Percentiles rank a stretch among this genome's conserved stretches.
phyloP scores from a whole-genome alignment of 495 filamentous ascomycete species.

The Trichoderma orchidacearum region DNA sequence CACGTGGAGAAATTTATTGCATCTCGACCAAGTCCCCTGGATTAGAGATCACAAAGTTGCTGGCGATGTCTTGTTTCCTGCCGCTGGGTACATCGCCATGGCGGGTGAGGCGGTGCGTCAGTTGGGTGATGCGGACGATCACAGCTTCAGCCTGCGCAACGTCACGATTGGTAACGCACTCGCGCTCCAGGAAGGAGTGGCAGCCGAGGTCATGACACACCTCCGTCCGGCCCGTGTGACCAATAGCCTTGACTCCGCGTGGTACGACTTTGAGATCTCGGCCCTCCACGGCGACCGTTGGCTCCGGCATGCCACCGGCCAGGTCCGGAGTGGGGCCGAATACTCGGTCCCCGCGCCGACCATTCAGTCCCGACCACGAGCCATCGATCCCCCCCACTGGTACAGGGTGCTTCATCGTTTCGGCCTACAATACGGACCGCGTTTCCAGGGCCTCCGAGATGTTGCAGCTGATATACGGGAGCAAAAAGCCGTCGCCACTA shows the following conservation, averaged over 20 bases:
- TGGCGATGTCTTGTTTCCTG: constrained; percentile 30
- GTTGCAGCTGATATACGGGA: constrained; percentile 13
- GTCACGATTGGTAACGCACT: constrained; percentile 20
- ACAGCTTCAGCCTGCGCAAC: constrained; percentile 19
- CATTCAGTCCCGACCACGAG: constrained; percentile 2
- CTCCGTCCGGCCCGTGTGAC: constrained; percentile 19
- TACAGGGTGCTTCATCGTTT: constrained; percentile 8
- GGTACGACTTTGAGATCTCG: constrained; percentile 31
- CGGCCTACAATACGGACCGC: constrained; percentile 15
- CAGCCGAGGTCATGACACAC: constrained; percentile 26
- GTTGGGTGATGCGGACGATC: constrained; percentile 11
- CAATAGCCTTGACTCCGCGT: constrained; percentile 19
- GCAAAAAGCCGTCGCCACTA: constrained; percentile 10
- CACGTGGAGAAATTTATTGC: not conserved
- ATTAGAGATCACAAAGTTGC: constrained; percentile 26
- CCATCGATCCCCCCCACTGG: constrained; percentile 6
- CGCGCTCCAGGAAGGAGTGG: constrained; percentile 17
- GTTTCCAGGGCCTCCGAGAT: constrained; percentile 15
- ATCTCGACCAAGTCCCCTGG: constrained; percentile 25
- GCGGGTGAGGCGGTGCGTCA: constrained; percentile 32
- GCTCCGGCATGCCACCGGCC: constrained; percentile 28
- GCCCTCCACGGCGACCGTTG: constrained; percentile 21
- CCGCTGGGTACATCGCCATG: constrained; percentile 33
- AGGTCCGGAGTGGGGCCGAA: constrained; percentile 11
- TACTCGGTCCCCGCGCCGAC: too few relatives aligned